Evolutionary conservation across 2,329 filamentous ascomycete species (phyloP), one percentile per base, ranked within the genome.

Genomic region (Colletotrichum nymphaeae): DNA sequence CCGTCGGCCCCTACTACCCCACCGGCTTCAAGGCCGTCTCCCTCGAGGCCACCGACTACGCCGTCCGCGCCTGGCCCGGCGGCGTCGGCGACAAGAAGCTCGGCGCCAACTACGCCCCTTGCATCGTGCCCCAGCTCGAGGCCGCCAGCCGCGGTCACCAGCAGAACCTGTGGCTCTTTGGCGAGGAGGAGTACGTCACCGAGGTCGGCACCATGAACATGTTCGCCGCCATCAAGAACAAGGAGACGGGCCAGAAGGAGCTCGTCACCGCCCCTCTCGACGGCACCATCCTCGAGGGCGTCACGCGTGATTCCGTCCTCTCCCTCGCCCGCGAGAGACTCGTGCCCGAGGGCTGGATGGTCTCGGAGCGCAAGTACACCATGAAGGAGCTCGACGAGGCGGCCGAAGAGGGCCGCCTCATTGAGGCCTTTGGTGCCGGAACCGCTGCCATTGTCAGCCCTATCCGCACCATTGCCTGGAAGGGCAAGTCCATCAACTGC

Each of bases 121-220:
- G 97, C 87, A 96, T 99, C 79, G 88, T 98, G n/a, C 97, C 97
- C 22, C 97, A 99, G 86, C 90, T 97, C 79, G 91, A 98, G 84
- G 97, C 97, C 55, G 95, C 95, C 58, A 93, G 92, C 83, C 91
- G 95, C 69, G 97, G 97, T 26, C 98, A 95, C 89, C 96, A 98
- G 86, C 97, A 99, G 87, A 99, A 98, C 85, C 89, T 99, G 67
- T 99, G 97, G 97, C 87, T 99, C 37, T 99, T 98, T 81, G 95
- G 95, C 56, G 93, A 97, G 80, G 95, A 98, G 84, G 95, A 98
- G 83, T 98, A 93, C 80, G 93, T 98, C 72, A 99, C 97, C 59
- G 97, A 99, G 85, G 97, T 98, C 69, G 97, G 97, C 79, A 98
- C 97, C 71, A 99, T 99, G 97, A 99, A 99, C 86, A 92, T 99